A percentile compares a stretch with the other conserved stretches of the same genome.
These are phyloP conservation scores for Exidia glandulosa DNA, from an alignment of 768 basidiomycete genomes.

Conservation along the genomic window DNA sequence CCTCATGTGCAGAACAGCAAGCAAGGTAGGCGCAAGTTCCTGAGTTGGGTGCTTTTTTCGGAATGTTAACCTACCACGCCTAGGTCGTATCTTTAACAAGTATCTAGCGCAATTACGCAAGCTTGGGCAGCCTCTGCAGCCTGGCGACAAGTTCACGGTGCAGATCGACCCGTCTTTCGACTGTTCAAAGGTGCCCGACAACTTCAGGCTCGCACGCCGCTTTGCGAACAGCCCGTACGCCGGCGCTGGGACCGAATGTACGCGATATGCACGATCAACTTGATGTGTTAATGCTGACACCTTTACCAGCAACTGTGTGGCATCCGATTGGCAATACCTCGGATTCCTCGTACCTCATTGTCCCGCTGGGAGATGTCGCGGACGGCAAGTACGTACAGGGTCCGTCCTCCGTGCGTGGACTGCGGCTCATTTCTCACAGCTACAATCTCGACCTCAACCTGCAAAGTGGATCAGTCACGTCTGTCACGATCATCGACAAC, in stretches of 20 bases:
- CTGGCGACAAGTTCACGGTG: not conserved
- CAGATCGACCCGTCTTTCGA: not conserved
- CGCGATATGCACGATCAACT: not conserved
- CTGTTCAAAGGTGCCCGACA: not conserved
- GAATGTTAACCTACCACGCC: no score
- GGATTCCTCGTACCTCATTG: not conserved
- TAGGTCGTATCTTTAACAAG: not conserved
- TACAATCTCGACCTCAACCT: not conserved
- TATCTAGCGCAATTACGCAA: not conserved
- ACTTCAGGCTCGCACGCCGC: not conserved
- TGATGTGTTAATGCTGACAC: not conserved
- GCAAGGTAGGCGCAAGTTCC: not conserved
- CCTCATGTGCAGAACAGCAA: not conserved
- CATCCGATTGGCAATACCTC: not conserved
- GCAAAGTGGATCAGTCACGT: not conserved
- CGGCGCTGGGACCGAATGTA: not conserved
- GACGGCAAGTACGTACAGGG: not conserved
- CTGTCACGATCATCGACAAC: not conserved
- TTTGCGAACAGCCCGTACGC: not conserved
- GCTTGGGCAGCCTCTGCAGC: not conserved
- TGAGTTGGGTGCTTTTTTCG: no score
- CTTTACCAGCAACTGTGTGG: not conserved
- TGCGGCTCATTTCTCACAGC: not conserved
- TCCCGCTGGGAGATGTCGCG: not conserved
- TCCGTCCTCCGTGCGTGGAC: not conserved